Conservation (phyloP, 1,284 basidiomycete species). For the Cryptococcus jaspeensis region DNA sequence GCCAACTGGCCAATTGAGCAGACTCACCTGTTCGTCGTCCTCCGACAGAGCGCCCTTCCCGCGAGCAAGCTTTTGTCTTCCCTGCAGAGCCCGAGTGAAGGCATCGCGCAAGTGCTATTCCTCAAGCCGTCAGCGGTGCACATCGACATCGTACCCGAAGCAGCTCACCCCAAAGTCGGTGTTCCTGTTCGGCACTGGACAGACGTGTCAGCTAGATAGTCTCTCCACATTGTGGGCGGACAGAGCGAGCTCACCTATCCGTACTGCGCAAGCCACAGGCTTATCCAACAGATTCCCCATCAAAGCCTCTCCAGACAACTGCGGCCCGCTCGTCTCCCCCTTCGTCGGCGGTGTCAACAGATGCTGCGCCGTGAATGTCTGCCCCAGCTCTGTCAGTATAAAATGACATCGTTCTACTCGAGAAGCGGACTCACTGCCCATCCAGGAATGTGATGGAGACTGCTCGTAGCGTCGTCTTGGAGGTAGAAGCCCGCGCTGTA, state of each 20-base stretch:
- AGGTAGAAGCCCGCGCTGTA: conserved; percentile 57
- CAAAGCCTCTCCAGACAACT: conserved; percentile 38
- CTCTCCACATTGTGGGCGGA: neutral
- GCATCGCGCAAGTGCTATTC: conserved; percentile 56
- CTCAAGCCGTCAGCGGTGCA: too few relatives aligned
- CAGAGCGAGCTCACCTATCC: conserved; percentile 41
- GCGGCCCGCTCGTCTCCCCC: conserved; percentile 14
- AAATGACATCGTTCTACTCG: neutral
- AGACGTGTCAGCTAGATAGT: neutral
- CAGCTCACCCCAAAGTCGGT: conserved; percentile 53
- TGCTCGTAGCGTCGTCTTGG: conserved; percentile 37
- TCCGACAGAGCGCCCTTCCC: conserved; percentile 28
- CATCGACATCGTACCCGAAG: neutral
- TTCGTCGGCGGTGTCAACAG: conserved; percentile 22
- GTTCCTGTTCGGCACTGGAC: conserved; percentile 54
- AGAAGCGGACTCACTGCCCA: conserved; percentile 29
- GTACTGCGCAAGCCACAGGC: conserved; percentile 43
- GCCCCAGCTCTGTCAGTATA: neutral
- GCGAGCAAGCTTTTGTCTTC: conserved; percentile 52
- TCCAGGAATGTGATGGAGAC: conserved; percentile 25
- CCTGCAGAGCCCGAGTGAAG: conserved; percentile 54
- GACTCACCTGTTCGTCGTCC: conserved; percentile 38
- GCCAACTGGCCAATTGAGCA: neutral
- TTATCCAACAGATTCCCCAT: conserved; percentile 37
- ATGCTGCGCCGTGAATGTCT: conserved; percentile 31